Evolutionary conservation across 768 basidiomycete genomes (phyloP).

Genomic region (Kwoniella mangroviensis): DNA sequence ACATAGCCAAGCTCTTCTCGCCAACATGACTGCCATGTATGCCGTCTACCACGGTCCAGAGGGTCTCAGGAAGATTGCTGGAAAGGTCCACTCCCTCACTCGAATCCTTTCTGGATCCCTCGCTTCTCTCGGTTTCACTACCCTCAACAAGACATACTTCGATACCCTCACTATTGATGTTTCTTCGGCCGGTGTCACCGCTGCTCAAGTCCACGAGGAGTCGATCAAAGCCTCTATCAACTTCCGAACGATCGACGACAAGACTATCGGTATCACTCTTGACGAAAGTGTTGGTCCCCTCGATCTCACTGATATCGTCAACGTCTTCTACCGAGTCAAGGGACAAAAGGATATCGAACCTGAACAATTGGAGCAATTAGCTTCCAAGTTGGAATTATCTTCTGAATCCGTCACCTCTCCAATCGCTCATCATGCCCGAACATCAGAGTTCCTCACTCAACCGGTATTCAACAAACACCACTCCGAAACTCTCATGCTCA

Average conservation of each 20-base stretch:
- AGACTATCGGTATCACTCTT: constrained; percentile 81
- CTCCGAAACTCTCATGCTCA: constrained; percentile 97
- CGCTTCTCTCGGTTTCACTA: constrained; percentile 73
- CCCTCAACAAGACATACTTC: constrained; percentile 75
- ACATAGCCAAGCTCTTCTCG: constrained; percentile 79
- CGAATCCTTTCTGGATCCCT: constrained; percentile 72
- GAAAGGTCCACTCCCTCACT: constrained; percentile 87
- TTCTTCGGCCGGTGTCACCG: constrained; percentile 62
- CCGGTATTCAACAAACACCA: constrained; percentile 95
- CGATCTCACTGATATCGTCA: constrained; percentile 76
- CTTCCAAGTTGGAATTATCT: constrained; percentile 56
- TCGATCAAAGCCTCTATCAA: constrained; percentile 76
- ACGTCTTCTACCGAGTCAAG: constrained; percentile 74
- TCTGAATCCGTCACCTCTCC: constrained; percentile 62
- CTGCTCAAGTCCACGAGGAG: constrained; percentile 67
- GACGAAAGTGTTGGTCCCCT: constrained; percentile 84
- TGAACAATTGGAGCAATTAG: constrained; percentile 57
- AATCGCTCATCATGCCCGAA: constrained; percentile 59
- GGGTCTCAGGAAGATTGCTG: constrained; percentile 81
- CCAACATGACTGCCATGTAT: constrained; percentile 98
- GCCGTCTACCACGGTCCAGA: constrained; percentile 93
- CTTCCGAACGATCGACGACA: constrained; percentile 74
- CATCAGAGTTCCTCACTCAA: constrained; percentile 75
- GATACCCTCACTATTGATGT: constrained; percentile 79
- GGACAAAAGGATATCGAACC: constrained; percentile 49